Evolutionary conservation across 345 rosid genomes (phyloP).

Genomic region (Adansonia digitata): DNA sequence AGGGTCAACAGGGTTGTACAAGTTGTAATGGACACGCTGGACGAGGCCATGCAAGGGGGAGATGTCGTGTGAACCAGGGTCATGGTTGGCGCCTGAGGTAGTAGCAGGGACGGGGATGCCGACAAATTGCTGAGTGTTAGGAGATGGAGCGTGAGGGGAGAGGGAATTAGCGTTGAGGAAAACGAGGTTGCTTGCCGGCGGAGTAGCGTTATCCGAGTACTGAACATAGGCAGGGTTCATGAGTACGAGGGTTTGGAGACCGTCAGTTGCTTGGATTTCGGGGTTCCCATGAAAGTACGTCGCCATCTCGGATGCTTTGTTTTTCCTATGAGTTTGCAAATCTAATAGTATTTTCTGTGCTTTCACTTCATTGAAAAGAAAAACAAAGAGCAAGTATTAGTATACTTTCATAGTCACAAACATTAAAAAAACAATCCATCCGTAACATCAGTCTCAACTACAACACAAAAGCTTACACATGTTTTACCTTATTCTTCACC

Average conservation of each 20-base stretch:
- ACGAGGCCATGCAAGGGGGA: conserved; percentile 72
- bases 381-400: neutral
- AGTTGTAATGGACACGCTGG: conserved; percentile 73
- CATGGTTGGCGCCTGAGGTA: conserved; percentile 33
- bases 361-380: conserved; percentile 23
- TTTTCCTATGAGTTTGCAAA: neutral
- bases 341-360: conserved; percentile 2
- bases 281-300: conserved; percentile 75
- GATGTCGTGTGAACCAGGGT: conserved; percentile 38
- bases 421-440: neutral
- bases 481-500: neutral
- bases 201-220: conserved; percentile 57
- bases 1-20: conserved; percentile 58
- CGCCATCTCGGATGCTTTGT: conserved; percentile 55
- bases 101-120: conserved; percentile 68
- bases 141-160: conserved; percentile 47
- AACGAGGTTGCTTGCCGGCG: conserved; percentile 38
- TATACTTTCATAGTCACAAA: neutral
- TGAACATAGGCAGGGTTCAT: conserved; percentile 96
- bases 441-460: neutral
- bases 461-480: neutral
- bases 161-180: conserved; percentile 49
- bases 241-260: conserved; percentile 86
- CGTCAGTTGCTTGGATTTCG: conserved; percentile 67
- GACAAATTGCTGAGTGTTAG: conserved; percentile 66